Conservation (phyloP, 176 grass and related monocot species). For the Oryza glumipatula region DNA sequence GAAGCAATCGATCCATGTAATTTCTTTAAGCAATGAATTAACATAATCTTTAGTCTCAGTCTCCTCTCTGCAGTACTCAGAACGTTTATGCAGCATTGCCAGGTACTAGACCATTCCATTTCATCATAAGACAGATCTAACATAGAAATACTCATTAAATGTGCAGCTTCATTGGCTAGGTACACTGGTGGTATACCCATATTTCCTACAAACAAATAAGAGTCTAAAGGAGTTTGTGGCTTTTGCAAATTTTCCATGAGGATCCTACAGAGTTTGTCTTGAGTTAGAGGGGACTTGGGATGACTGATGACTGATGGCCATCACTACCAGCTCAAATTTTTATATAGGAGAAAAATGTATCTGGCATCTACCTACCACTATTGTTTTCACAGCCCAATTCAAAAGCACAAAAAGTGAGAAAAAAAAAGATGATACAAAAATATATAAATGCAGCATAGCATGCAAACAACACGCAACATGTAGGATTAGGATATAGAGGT, state of each 20-base stretch:
- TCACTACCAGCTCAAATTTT: neutral
- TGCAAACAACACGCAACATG: neutral
- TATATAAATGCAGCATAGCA: neutral
- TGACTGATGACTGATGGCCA: neutral
- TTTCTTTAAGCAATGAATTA: neutral
- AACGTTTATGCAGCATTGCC: neutral
- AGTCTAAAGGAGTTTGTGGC: neutral
- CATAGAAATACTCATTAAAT: neutral
- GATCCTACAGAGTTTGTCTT: neutral
- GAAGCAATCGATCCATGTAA: neutral
- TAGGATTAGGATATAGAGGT: neutral
- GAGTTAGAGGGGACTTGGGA: neutral
- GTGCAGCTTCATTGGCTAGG: neutral
- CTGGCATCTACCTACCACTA: neutral
- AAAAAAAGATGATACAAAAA: neutral
- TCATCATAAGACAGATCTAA: neutral
- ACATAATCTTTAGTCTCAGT: neutral
- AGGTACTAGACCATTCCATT: neutral
- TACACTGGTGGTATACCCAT: too few species aligned
- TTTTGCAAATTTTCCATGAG: neutral
- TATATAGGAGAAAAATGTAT: conserved; percentile 2
- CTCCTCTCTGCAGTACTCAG: neutral
- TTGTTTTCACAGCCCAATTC: conserved; percentile 25
- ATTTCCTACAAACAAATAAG: too few species aligned
- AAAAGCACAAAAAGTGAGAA: neutral